A percentile compares a stretch with the other conserved stretches of the same genome.
Conservation (phyloP, 108 stramenopile species). For the Pseudonitzschia delicatissima region DNA sequence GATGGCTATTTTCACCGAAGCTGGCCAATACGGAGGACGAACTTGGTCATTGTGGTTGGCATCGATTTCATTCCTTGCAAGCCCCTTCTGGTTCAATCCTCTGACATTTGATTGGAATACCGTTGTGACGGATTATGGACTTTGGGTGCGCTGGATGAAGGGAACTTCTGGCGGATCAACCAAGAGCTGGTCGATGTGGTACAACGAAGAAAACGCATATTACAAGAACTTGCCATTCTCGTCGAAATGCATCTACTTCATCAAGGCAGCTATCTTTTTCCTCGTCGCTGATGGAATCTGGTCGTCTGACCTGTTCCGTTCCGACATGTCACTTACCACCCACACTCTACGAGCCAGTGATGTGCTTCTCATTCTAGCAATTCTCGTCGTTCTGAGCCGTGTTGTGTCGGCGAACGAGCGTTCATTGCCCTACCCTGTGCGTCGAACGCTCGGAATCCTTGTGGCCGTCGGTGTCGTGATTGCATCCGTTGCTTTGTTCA, state of each 20-base stretch:
- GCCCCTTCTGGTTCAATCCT: slow-evolving; percentile 99
- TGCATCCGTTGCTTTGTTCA: slow-evolving; percentile 60
- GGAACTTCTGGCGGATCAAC: slow-evolving; percentile 76
- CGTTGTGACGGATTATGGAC: slow-evolving; percentile 76
- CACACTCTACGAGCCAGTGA: slow-evolving; percentile 56
- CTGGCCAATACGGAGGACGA: slow-evolving; percentile 92
- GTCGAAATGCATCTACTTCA: slow-evolving; percentile 77
- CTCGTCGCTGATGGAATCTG: slow-evolving; percentile 86
- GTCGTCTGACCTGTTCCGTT: slow-evolving; percentile 66
- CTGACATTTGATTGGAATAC: slow-evolving; percentile 95
- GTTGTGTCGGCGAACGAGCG: slow-evolving; percentile 59
- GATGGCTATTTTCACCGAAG: slow-evolving; percentile 82
- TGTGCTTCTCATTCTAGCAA: slow-evolving; percentile 50
- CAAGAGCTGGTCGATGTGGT: slow-evolving; percentile 95
- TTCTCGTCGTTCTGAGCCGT: slow-evolving; percentile 49
- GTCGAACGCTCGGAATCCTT: slow-evolving; percentile 77
- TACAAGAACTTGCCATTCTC: slow-evolving; percentile 73
- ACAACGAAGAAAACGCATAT: slow-evolving; percentile 89
- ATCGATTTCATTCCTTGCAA: slow-evolving; percentile 90
- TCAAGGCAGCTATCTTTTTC: slow-evolving; percentile 80
- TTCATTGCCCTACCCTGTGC: slow-evolving; percentile 72
- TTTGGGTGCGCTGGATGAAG: slow-evolving; percentile 89
- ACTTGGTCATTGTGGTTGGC: slow-evolving; percentile 98
- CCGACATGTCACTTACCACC: slow-evolving; percentile 71
- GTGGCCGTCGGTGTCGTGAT: slow-evolving; percentile 65